Percentiles rank a stretch among this genome's conserved stretches.
Conservation (phyloP, 179 eudicot species). For the Spergularia azorica region DNA sequence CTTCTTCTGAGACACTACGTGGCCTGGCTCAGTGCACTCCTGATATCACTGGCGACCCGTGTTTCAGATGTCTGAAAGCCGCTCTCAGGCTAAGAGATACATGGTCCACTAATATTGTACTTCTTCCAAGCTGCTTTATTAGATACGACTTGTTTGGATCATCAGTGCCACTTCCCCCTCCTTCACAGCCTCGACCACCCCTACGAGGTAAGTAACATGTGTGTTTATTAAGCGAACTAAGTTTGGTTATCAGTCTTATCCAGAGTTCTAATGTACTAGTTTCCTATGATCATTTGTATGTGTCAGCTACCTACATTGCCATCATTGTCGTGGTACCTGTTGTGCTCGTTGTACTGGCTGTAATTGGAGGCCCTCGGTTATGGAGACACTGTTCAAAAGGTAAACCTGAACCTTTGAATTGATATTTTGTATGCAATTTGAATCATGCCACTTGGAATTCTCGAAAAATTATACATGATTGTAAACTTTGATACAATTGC, state of each 20-base stretch:
- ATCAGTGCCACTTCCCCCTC: neutral
- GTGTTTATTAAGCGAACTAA: no score
- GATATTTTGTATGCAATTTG: neutral
- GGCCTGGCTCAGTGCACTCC: slow-evolving; percentile 20
- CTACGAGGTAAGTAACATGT: neutral
- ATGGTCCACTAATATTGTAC: slow-evolving; percentile 12
- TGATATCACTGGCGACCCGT: neutral
- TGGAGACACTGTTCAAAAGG: neutral
- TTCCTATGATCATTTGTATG: neutral
- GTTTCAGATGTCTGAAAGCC: neutral
- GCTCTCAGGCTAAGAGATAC: slow-evolving; percentile 5
- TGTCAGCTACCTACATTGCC: neutral
- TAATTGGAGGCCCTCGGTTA: slow-evolving; percentile 16
- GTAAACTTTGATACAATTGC: neutral
- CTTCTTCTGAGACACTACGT: neutral
- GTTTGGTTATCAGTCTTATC: neutral
- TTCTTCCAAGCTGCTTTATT: slow-evolving; percentile 26
- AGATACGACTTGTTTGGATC: slow-evolving; percentile 3
- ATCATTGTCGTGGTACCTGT: neutral
- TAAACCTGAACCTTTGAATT: neutral
- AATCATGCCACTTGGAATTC: neutral
- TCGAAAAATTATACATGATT: neutral
- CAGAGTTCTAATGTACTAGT: neutral
- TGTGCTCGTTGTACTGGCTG: neutral
- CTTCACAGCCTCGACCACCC: neutral